A percentile compares a stretch with the other conserved stretches of the same genome.
Evolutionary conservation across 768 basidiomycete genomes (phyloP).

Genomic region (Hericium rajendrae): DNA sequence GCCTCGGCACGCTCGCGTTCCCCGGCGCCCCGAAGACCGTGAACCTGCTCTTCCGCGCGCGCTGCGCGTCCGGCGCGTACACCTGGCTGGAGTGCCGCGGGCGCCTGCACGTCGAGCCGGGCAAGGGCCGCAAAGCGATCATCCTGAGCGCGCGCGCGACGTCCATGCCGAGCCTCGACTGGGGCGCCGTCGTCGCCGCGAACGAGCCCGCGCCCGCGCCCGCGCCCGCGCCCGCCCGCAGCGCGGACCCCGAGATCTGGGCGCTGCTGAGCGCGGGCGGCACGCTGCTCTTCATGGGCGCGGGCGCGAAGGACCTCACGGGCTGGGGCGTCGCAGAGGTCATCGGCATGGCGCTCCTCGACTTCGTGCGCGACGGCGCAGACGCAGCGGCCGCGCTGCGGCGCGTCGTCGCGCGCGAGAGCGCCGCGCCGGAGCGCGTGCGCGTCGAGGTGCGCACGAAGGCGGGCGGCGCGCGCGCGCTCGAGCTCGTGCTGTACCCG

Average conservation of each 20-base stretch:
- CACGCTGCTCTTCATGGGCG: conserved; percentile 42
- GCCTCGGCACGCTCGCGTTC: conserved; percentile 5
- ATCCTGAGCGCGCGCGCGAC: conserved; percentile 76
- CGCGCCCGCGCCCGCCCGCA: background rate
- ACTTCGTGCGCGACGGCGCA: conserved; percentile 23
- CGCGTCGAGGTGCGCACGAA: conserved; percentile 5
- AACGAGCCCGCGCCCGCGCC: conserved; percentile 33
- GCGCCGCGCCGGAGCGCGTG: conserved; percentile 5
- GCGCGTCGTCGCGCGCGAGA: conserved; percentile 6
- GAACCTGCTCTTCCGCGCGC: conserved; percentile 79
- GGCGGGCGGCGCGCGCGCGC: conserved; percentile 1
- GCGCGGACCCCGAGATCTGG: conserved; percentile 38
- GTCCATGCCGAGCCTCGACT: conserved; percentile 51
- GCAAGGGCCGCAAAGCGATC: conserved; percentile 91
- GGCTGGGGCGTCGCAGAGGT: conserved; percentile 50
- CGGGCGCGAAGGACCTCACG: conserved; percentile 49
- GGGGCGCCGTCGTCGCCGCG: conserved; percentile 44
- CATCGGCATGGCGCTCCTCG: conserved; percentile 36
- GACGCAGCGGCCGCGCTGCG: conserved; percentile 5
- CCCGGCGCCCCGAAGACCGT: conserved; percentile 42
- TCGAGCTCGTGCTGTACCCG: conserved; percentile 11
- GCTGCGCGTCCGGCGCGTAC: conserved; percentile 53
- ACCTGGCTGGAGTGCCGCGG: conserved; percentile 93
- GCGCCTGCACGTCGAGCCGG: conserved; percentile 81
- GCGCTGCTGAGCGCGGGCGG: conserved; percentile 36